Percentiles rank a stretch among this genome's conserved stretches.
phyloP scores from a whole-genome alignment of 1,284 basidiomycete species.

The Inonotus obliquus region DNA sequence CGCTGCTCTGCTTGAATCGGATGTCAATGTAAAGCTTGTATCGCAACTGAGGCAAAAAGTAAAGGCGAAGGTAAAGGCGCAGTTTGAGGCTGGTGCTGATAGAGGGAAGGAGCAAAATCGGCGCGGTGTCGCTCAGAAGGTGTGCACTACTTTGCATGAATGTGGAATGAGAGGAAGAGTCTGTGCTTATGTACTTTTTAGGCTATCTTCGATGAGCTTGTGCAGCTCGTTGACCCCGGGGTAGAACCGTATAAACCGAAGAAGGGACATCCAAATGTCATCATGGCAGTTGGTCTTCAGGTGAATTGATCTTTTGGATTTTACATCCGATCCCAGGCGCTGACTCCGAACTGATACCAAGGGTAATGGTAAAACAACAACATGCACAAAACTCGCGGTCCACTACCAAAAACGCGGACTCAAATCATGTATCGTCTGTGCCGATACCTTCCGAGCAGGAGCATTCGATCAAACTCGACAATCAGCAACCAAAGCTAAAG shows the following conservation, averaged over 20 bases:
- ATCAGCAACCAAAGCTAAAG: constrained; percentile 95
- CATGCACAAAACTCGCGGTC: constrained; percentile 95
- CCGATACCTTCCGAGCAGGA: constrained; percentile 98
- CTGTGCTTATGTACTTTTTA: constrained; percentile 30
- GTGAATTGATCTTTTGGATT: constrained; percentile 31
- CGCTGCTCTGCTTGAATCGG: constrained; percentile 89
- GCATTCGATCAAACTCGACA: constrained; percentile 98
- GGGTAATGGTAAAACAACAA: constrained; percentile 98
- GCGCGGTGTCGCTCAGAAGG: constrained; percentile 88
- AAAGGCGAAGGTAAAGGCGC: constrained; percentile 79
- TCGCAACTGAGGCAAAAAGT: constrained; percentile 85
- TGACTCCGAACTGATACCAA: constrained; percentile 31
- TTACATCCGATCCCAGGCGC: constrained; percentile 9
- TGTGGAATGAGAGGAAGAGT: not conserved
- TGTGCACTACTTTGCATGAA: constrained; percentile 27
- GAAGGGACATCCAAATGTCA: constrained; percentile 91
- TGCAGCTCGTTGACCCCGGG: constrained; percentile 90
- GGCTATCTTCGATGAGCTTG: constrained; percentile 97
- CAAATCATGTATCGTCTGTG: constrained; percentile 98
- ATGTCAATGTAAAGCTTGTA: constrained; percentile 98
- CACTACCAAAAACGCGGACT: constrained; percentile 97
- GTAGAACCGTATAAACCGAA: constrained; percentile 94
- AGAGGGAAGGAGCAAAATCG: constrained; percentile 78
- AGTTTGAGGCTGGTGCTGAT: constrained; percentile 68
- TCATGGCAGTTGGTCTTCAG: constrained; percentile 98